Conservation (phyloP, 371 early-diverging fungal species). For the Dinochytrium kinnereticum region DNA sequence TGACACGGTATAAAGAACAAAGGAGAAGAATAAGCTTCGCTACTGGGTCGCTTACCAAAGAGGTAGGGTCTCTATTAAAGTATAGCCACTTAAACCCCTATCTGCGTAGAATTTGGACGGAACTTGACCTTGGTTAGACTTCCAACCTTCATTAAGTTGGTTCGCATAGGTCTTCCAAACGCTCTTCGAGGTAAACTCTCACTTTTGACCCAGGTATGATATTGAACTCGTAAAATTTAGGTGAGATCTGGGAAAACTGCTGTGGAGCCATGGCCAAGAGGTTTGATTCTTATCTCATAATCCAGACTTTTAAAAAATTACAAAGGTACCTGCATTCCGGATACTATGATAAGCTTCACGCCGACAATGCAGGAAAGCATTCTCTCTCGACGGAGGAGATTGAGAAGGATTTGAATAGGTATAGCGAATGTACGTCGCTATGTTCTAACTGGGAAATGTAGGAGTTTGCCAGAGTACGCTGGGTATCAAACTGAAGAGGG, state of each 20-base stretch:
- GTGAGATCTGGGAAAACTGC: constrained; percentile 96
- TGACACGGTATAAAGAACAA: constrained; percentile 56
- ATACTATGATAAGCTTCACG: constrained; percentile 76
- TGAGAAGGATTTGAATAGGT: constrained; percentile 95
- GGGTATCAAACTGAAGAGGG: constrained; percentile 93
- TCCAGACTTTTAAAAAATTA: background rate
- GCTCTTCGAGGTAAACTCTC: constrained; percentile 65
- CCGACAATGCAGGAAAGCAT: constrained; percentile 62
- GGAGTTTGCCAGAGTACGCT: constrained; percentile 89
- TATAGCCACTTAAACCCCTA: background rate
- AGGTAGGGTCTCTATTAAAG: constrained; percentile 46
- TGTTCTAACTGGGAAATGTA: constrained; percentile 17
- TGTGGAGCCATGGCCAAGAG: constrained; percentile 89
- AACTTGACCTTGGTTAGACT: constrained; percentile 85
- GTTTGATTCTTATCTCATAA: constrained; percentile 30
- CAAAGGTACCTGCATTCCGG: constrained; percentile 73
- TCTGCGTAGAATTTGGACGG: constrained; percentile 89
- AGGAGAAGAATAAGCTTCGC: constrained; percentile 74
- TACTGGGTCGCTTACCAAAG: constrained; percentile 77
- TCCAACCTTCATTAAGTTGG: constrained; percentile 85
- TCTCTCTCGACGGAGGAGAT: constrained; percentile 91
- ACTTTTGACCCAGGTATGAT: background rate
- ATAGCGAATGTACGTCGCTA: background rate
- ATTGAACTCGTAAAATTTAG: constrained; percentile 14
- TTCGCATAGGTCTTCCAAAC: constrained; percentile 92